These are phyloP conservation scores for Xylaria sp. DNA, from an alignment of 2,329 filamentous ascomycete genomes.

Conservation along the genomic window DNA sequence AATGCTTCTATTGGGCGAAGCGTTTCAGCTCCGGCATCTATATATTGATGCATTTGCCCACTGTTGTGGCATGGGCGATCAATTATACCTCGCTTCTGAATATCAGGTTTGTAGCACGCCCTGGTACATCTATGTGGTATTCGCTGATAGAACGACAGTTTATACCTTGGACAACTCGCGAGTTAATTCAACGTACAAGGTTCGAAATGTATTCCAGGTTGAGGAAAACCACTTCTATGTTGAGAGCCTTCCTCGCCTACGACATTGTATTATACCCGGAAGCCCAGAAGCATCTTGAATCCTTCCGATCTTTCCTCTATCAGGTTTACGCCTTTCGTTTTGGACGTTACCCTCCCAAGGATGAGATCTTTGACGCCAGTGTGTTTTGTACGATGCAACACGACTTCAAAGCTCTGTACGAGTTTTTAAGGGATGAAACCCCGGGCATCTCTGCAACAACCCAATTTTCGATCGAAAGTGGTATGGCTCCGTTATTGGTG, in stretches of 20 bases:
- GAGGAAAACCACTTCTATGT: constrained; percentile 63
- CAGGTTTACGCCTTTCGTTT: constrained; percentile 73
- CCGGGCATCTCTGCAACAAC: constrained; percentile 61
- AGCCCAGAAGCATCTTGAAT: constrained; percentile 74
- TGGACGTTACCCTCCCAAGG: constrained; percentile 76
- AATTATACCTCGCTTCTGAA: constrained; percentile 65
- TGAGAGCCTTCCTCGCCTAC: constrained; percentile 75
- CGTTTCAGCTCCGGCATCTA: constrained; percentile 69
- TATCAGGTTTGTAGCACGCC: constrained; percentile 63
- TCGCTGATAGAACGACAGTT: constrained; percentile 53
- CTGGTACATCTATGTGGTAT: neutral
- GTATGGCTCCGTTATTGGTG: constrained; percentile 75
- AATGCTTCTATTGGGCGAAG: constrained; percentile 73
- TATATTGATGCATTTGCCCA: constrained; percentile 81
- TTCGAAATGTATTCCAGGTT: constrained; percentile 74
- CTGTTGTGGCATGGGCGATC: constrained; percentile 79
- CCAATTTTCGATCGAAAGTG: constrained; percentile 68
- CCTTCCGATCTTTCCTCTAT: constrained; percentile 75
- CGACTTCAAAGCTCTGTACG: constrained; percentile 77
- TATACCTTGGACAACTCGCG: constrained; percentile 65
- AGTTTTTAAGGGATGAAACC: constrained; percentile 73
- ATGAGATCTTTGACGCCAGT: constrained; percentile 64
- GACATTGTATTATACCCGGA: constrained; percentile 73
- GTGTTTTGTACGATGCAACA: constrained; percentile 70
- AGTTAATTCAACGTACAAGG: constrained; percentile 71